Evolutionary conservation across 2,329 filamentous ascomycete species (phyloP).

Genomic region (Penicillium brevicompactum): DNA sequence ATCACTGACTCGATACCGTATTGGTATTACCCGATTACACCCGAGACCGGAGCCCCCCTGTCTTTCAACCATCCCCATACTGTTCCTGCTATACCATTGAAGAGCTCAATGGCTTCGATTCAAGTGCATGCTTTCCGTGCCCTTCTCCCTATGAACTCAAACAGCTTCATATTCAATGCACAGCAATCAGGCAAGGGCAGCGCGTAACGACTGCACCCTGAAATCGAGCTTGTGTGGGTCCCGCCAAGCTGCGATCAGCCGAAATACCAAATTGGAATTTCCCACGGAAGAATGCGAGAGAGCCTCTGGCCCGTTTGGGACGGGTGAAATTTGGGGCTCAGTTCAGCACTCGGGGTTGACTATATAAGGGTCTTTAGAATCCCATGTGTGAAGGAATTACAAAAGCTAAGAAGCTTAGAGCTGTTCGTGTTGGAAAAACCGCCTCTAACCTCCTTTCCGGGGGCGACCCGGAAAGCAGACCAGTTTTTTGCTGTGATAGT

Average conservation of each 20-base stretch:
- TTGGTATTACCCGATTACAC: slow-evolving; percentile 11
- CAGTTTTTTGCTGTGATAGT: slow-evolving; percentile 10
- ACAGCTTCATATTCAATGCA: too few relatives aligned
- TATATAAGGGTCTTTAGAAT: slow-evolving; percentile 8
- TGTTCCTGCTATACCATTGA: too few relatives aligned
- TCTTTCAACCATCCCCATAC: neutral
- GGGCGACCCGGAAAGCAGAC: slow-evolving; percentile 18
- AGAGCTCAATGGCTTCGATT: neutral
- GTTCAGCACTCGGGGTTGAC: neutral
- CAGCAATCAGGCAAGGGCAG: neutral
- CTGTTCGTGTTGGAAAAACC: slow-evolving; percentile 7
- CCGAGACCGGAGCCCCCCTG: neutral
- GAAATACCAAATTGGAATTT: slow-evolving; percentile 17
- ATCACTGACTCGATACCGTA: slow-evolving; percentile 3
- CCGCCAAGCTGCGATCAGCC: slow-evolving; percentile 27
- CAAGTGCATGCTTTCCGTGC: neutral
- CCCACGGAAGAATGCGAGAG: slow-evolving; percentile 11
- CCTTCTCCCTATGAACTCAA: too few relatives aligned
- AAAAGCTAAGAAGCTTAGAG: neutral
- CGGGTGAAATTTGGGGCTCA: neutral
- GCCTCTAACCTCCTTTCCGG: slow-evolving; percentile 12
- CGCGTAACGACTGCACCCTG: slow-evolving; percentile 8
- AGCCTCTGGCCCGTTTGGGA: slow-evolving; percentile 17
- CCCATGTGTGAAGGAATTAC: neutral
- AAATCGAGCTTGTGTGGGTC: slow-evolving; percentile 30